Percentiles rank a stretch among this genome's conserved stretches.
phyloP scores from a whole-genome alignment of 2,329 filamentous ascomycete genomes.

The Coniochaeta pulveracea region DNA sequence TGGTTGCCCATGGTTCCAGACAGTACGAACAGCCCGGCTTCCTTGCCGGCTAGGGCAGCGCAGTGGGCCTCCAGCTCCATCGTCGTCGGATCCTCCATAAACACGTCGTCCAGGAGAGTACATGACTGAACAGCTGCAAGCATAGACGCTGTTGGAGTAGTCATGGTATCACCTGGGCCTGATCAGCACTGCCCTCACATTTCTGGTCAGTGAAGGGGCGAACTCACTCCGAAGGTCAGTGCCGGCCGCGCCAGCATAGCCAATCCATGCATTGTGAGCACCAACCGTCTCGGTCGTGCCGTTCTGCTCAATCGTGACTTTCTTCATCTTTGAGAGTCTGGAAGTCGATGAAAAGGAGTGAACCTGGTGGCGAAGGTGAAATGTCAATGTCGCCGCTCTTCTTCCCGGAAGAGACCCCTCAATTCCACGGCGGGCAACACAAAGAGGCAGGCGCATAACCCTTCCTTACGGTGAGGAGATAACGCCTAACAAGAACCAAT shows the following conservation, averaged over 20 bases:
- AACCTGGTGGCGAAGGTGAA: too few species aligned
- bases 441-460: too few species aligned
- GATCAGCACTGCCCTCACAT: constrained; percentile 4
- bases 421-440: too few species aligned
- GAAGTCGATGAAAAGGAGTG: too few species aligned
- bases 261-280: constrained; percentile 16
- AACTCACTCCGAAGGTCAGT: constrained; percentile 20
- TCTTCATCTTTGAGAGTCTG: too few species aligned
- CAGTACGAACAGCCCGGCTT: constrained; percentile 68
- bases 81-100: constrained; percentile 69
- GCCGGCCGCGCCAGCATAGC: constrained; percentile 19
- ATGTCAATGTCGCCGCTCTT: too few species aligned
- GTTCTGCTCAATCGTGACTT: not conserved
- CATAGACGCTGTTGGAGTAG: constrained; percentile 72
- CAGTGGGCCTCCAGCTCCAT: constrained; percentile 64
- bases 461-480: too few species aligned
- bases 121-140: constrained; percentile 64
- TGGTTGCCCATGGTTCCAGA: constrained; percentile 96
- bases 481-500: too few species aligned
- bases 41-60: constrained; percentile 62
- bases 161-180: constrained; percentile 40
- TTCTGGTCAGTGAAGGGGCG: not conserved
- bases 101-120: constrained; percentile 76
- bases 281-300: not conserved
- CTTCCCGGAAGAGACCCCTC: too few species aligned